These are phyloP conservation scores for Chenopodium album DNA, from an alignment of 148 eudicot species.

Conservation along the genomic window DNA sequence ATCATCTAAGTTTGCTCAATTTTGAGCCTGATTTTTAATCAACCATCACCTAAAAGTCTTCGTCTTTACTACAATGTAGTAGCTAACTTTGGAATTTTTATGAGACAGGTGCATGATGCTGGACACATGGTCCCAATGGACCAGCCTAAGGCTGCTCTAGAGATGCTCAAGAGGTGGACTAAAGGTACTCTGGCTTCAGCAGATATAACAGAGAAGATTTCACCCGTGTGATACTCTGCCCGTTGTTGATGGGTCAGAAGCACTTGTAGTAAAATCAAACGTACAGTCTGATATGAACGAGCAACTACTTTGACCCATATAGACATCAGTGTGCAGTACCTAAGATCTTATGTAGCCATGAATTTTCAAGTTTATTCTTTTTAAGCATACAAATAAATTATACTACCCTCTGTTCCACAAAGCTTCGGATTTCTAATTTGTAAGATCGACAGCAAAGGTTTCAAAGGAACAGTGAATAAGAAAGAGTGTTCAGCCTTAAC, in stretches of 20 bases:
- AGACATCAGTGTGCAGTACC: not conserved
- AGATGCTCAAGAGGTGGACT: slow-evolving; percentile 78
- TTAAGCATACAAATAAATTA: slow-evolving; percentile 18
- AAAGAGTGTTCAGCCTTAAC: not conserved
- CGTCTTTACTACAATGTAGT: not conserved
- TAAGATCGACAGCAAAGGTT: not conserved
- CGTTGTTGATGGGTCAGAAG: slow-evolving; percentile 3
- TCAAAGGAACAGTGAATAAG: not conserved
- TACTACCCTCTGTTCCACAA: not conserved
- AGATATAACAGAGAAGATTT: slow-evolving; percentile 20
- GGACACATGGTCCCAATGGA: slow-evolving; percentile 94
- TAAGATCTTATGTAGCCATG: slow-evolving; percentile 10
- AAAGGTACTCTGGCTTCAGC: slow-evolving; percentile 41
- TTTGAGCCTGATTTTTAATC: not conserved
- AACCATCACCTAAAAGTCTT: not conserved
- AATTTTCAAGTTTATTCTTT: slow-evolving; percentile 7
- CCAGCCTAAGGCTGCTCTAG: slow-evolving; percentile 77
- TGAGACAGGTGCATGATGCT: slow-evolving; percentile 55
- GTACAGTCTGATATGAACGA: slow-evolving; percentile 8
- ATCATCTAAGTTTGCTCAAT: not conserved
- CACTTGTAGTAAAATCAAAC: slow-evolving; percentile 10
- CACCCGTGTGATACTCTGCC: slow-evolving; percentile 18
- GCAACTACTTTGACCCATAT: slow-evolving; percentile 10
- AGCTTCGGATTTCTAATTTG: not conserved
- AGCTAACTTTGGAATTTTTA: slow-evolving; percentile 6